Base-by-base conservation (phyloP, 768 basidiomycete genomes). In the Lyophyllum atratum region DNA sequence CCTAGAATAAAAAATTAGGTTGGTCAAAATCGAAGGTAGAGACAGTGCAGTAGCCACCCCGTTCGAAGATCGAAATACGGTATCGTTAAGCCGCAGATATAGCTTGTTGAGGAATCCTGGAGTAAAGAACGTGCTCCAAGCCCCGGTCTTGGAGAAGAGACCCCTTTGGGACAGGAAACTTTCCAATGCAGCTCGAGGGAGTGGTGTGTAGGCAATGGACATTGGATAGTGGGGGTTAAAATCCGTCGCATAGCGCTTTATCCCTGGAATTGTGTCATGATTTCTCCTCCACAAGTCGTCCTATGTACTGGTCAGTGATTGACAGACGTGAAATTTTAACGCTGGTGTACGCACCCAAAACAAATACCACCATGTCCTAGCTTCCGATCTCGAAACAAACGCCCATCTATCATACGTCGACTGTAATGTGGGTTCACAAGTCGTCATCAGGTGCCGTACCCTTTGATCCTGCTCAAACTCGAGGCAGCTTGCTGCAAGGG, bases 281-380 rank as follows among this genome's bases (percentile, higher is more conserved):
- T 92, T 91, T 52, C 88, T 75, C 59, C 88, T 75, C 88, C 88
- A 92, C 7, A 90, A 66, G 66, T 90, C 89, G 64, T 92, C 89
- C 89, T 89, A 55, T 21, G 49, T n/a, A 9, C 51, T 19, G 21
- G 39, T 61, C 28, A 59, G 59, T 51, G 53, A 44, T 8, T 12
- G n/a, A n/a, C 26, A 8, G 31, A 1, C 43, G 0, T 21, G 43
- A 15, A 42, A 19, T 22, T 44, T 11, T 31, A 33, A 26, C 24
- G 49, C 34, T 49, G 8, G 15, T 5, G 17, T n/a, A 31, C 81
- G 62, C 49, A 90, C 89, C 87, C 87, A 92, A 61, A 89, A 84
- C 12, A 91, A 76, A 62, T 87, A 91, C 91, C 91, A 93, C 86
- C 89, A 91, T 3, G 83, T 81, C 3, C 80, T 71, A 1, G 83